Conservation (phyloP, 2,329 filamentous ascomycete species). For the Ophiostoma sp. region DNA sequence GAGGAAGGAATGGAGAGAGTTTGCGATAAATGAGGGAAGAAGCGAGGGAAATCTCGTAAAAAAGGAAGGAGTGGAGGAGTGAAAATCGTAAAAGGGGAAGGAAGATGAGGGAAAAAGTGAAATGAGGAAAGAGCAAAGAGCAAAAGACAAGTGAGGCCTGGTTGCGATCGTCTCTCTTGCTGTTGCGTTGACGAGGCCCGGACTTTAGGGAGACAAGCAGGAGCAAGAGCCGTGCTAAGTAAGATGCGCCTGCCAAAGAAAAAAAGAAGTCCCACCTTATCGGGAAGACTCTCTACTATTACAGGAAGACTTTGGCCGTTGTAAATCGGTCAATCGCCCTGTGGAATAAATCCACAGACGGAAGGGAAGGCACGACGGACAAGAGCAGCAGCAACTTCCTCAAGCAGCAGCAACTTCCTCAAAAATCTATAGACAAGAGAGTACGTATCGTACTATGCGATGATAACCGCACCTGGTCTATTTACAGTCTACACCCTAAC, state of each 20-base stretch:
- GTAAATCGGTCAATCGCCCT: not conserved
- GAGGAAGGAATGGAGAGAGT: not conserved
- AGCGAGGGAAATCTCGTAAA: not conserved
- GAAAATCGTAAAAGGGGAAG: not conserved
- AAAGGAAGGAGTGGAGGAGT: not conserved
- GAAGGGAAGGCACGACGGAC: not conserved
- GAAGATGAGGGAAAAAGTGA: not conserved
- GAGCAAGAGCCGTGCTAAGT: constrained; percentile 12
- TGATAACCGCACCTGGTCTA: not conserved
- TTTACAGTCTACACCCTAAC: not conserved
- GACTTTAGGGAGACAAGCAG: constrained; percentile 16
- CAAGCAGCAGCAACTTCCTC: not conserved
- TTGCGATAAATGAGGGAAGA: not conserved
- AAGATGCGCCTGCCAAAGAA: not conserved
- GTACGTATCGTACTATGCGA: not conserved
- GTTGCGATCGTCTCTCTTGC: not conserved
- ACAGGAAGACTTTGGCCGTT: not conserved
- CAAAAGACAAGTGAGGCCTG: not conserved
- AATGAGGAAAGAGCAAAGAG: not conserved
- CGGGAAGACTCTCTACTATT: not conserved
- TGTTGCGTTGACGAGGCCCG: not conserved
- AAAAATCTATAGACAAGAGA: too few species aligned
- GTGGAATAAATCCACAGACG: not conserved
- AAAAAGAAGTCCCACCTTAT: not conserved
- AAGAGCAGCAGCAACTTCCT: not conserved